Base-by-base conservation (phyloP, 2,329 filamentous ascomycete genomes). In the Fusarium virguliforme region DNA sequence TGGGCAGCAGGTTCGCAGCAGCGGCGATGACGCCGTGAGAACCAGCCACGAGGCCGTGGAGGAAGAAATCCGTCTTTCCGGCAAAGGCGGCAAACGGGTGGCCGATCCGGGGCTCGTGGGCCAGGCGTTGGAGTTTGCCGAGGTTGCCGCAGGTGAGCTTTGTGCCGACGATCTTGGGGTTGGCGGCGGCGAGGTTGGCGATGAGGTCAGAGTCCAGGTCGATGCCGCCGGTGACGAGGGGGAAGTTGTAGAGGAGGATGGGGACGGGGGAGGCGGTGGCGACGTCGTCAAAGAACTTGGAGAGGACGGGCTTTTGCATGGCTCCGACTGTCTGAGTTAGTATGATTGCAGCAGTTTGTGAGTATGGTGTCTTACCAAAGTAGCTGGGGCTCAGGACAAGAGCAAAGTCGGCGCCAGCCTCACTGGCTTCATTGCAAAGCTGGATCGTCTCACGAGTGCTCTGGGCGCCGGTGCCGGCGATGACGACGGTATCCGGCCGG, bases 1-100 rank as follows among this genome's bases (percentile, higher is more conserved):
- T 88, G 15, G 91, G 92, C 4, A 89, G 85, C 48, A 94, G 83
- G 78, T 94, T 94, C 28, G 87, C 92, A 61, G 92, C 83, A 6
- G 91, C 92, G 9, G 89, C 89, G 68, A 94, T 91, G 75, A 92
- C 88, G 41, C 92, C 92, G 65, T 90, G 88, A 5, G 90, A 91
- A 30, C 92, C 92, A 7, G 88, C 90, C 43, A 92, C 85, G 35
- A 93, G 80, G 1, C 89, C 90, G 78, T 93, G 91, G 9, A 94
- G 81, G 13, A 89, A 90, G 80, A 93, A 94, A 80, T 94, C 92
- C 48, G 91, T 90, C 55, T 89, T 91, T 62, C 92, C 92, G 48
- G 90, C 91, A 74, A 91, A 88, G 70, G 90, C 91, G 78, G 92
- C 85, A 83, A 94, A 94, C 10, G 38, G 30, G 43, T 41, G 32